phyloP scores from a whole-genome alignment of 441 rosid species.

The Gossypium gossypioides region DNA sequence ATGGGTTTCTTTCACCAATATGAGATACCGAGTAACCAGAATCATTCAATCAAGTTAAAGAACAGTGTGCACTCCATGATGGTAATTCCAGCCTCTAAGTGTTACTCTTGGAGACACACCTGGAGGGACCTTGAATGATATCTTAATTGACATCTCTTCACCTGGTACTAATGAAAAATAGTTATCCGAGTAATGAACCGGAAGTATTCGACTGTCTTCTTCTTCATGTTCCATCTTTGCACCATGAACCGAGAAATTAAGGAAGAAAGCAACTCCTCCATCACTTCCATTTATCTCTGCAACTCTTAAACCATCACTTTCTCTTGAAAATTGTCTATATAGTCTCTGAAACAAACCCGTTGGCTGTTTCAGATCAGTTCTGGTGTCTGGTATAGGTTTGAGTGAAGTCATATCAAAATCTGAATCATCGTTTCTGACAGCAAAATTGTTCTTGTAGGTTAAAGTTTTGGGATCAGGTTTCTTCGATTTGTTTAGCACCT shows the following conservation, averaged over 20 bases:
- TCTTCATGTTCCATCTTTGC: slow-evolving; percentile 30
- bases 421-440: slow-evolving; percentile 17
- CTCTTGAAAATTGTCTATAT: slow-evolving; percentile 25
- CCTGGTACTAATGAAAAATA: slow-evolving; percentile 88
- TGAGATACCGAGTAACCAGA: neutral
- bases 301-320: slow-evolving; percentile 28
- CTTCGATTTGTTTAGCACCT: slow-evolving; percentile 54
- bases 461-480: slow-evolving; percentile 24
- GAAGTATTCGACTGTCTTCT: slow-evolving; percentile 86
- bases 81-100: slow-evolving; percentile 78
- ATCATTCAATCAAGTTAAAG: slow-evolving; percentile 5
- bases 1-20: neutral
- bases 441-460: slow-evolving; percentile 34
- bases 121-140: slow-evolving; percentile 59
- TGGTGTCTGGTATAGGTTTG: slow-evolving; percentile 17
- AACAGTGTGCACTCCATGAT: slow-evolving; percentile 32
- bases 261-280: slow-evolving; percentile 81
- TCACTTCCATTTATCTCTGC: slow-evolving; percentile 44
- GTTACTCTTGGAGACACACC: slow-evolving; percentile 58
- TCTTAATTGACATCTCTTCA: slow-evolving; percentile 55
- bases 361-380: slow-evolving; percentile 19
- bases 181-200: slow-evolving; percentile 87
- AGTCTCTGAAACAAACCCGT: slow-evolving; percentile 38
- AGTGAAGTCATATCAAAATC: slow-evolving; percentile 25
- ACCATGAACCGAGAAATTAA: slow-evolving; percentile 74